A percentile compares a stretch with the other conserved stretches of the same genome.
Evolutionary conservation across 257 asterid genomes (phyloP).

Genomic region (Solanum rostratum): DNA sequence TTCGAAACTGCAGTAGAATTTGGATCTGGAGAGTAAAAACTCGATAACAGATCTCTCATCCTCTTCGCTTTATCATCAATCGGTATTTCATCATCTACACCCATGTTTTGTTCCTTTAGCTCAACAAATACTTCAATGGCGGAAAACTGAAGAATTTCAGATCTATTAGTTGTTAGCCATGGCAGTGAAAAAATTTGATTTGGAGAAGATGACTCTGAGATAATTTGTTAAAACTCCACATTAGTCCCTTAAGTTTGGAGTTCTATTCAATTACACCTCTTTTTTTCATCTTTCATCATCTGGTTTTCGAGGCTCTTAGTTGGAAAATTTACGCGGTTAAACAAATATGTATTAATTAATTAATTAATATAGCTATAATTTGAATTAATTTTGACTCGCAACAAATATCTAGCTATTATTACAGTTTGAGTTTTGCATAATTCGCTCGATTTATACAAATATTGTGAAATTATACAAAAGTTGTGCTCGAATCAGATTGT

Average conservation of each 20-base stretch:
- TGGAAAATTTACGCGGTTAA: too few relatives aligned
- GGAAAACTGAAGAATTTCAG: background rate
- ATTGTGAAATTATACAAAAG: too few relatives aligned
- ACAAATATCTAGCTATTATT: too few relatives aligned
- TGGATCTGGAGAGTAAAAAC: constrained; percentile 82
- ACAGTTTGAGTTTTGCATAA: too few relatives aligned
- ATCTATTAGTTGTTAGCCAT: background rate
- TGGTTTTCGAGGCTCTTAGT: too few relatives aligned
- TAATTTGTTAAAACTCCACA: background rate
- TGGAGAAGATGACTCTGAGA: background rate
- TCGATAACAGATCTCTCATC: constrained; percentile 92
- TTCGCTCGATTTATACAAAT: too few relatives aligned
- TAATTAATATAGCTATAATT: too few relatives aligned
- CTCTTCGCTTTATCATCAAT: constrained; percentile 94
- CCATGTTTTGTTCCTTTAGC: background rate
- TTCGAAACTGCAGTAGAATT: constrained; percentile 27
- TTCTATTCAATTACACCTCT: background rate
- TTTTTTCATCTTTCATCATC: too few relatives aligned
- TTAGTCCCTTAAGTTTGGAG: background rate
- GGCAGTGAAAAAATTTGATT: background rate
- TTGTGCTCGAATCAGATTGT: too few relatives aligned
- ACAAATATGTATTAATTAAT: too few relatives aligned
- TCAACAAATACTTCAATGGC: background rate
- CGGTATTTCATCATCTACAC: background rate
- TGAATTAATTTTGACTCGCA: too few relatives aligned